A percentile compares a stretch with the other conserved stretches of the same genome.
These are phyloP conservation scores for Colletotrichum salicis DNA, from an alignment of 2,329 filamentous ascomycete species.

Conservation along the genomic window DNA sequence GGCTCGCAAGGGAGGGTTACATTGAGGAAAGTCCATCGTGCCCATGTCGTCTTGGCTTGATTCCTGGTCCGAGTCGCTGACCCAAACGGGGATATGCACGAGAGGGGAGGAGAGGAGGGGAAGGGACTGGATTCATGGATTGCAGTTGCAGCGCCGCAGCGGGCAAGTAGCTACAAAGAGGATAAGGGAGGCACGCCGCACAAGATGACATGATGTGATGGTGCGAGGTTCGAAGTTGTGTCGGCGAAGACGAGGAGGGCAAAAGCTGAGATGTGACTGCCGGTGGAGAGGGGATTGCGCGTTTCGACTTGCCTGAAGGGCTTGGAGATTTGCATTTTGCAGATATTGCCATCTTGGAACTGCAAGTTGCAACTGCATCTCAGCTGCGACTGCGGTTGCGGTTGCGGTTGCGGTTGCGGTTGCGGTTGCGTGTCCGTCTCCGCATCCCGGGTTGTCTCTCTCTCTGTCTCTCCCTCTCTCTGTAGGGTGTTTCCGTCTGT, in stretches of 20 bases:
- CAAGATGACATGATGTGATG: slow-evolving; percentile 30
- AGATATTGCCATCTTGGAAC: not conserved
- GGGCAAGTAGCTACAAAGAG: slow-evolving; percentile 1
- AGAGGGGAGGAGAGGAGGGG: slow-evolving; percentile 9
- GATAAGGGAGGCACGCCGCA: not conserved
- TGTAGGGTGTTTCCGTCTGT: not conserved
- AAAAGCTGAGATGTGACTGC: slow-evolving; percentile 30
- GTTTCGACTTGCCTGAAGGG: slow-evolving; percentile 1
- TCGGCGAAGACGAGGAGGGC: not conserved
- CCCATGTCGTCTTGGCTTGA: slow-evolving; percentile 8
- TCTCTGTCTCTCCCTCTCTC: too few species aligned
- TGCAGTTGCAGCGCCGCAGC: not conserved
- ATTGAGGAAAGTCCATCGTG: slow-evolving; percentile 5
- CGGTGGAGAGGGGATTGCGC: slow-evolving; percentile 11
- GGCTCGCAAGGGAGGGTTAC: slow-evolving; percentile 37
- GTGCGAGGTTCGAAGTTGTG: not conserved
- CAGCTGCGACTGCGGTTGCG: not conserved
- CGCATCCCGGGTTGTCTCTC: too few species aligned
- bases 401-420: not conserved
- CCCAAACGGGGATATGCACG: slow-evolving; percentile 14
- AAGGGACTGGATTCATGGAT: not conserved
- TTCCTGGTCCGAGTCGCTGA: slow-evolving; percentile 6
- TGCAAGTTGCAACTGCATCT: not conserved
- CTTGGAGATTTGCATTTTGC: not conserved
- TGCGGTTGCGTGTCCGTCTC: not conserved